A percentile compares a stretch with the other conserved stretches of the same genome.
These are phyloP conservation scores for Paraleonurus japonicus DNA, from an alignment of 257 asterid species.

Conservation along the genomic window DNA sequence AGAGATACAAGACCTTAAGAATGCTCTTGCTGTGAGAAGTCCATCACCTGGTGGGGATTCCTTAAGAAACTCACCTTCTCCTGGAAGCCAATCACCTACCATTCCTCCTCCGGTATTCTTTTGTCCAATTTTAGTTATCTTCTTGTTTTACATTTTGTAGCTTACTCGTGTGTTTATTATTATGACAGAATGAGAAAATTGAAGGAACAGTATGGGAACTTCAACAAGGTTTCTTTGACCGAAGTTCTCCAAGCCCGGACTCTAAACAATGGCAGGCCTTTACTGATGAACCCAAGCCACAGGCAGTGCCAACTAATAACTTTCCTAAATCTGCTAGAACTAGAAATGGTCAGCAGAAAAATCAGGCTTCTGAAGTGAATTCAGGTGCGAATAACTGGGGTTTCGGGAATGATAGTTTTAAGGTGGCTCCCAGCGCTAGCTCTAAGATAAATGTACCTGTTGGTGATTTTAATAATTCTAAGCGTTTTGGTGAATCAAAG, in stretches of 20 bases:
- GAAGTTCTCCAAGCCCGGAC: slow-evolving; percentile 54
- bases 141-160: neutral
- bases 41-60: slow-evolving; percentile 63
- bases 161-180: neutral
- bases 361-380: slow-evolving; percentile 37
- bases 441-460: slow-evolving; percentile 38
- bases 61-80: slow-evolving; percentile 40
- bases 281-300: slow-evolving; percentile 54
- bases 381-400: slow-evolving; percentile 59
- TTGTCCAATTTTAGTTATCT: neutral
- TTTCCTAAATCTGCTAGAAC: slow-evolving; percentile 72
- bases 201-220: slow-evolving; percentile 85
- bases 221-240: slow-evolving; percentile 62
- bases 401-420: slow-evolving; percentile 74
- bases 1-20: slow-evolving; percentile 92
- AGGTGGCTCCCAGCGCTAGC: slow-evolving; percentile 61
- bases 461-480: slow-evolving; percentile 44
- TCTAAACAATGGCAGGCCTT: slow-evolving; percentile 87
- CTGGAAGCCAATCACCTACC: slow-evolving; percentile 51
- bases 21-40: slow-evolving; percentile 61
- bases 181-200: slow-evolving; percentile 53
- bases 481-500: slow-evolving; percentile 52
- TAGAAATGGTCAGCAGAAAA: slow-evolving; percentile 52
- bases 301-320: slow-evolving; percentile 28
- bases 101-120: slow-evolving; percentile 43